These are phyloP conservation scores for Candolleomyces efflorescens DNA, from an alignment of 768 basidiomycete genomes.

Conservation along the genomic window DNA sequence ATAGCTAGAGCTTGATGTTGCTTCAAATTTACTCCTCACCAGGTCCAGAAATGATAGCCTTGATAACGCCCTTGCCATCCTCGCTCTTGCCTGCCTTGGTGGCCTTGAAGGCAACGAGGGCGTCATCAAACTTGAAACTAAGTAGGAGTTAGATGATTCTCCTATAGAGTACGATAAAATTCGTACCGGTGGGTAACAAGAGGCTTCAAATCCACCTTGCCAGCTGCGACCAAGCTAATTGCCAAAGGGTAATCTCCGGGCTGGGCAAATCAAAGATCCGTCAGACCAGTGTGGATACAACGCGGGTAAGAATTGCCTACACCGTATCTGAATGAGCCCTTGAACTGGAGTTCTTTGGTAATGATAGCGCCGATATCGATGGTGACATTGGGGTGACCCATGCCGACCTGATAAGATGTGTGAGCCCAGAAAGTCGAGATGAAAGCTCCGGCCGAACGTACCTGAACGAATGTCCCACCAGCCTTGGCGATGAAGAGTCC, in stretches of 20 bases:
- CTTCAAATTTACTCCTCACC: slow-evolving; percentile 21
- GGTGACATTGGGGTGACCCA: slow-evolving; percentile 73
- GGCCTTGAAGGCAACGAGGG: slow-evolving; percentile 75
- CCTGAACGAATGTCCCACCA: slow-evolving; percentile 75
- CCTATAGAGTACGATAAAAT: neutral
- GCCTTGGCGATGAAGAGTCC: slow-evolving; percentile 69
- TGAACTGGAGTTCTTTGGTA: slow-evolving; percentile 75
- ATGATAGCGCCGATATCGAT: slow-evolving; percentile 69
- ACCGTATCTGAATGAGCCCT: slow-evolving; percentile 92
- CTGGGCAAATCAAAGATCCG: slow-evolving; percentile 28
- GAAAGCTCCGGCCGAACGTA: slow-evolving; percentile 16
- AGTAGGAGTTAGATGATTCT: slow-evolving; percentile 5
- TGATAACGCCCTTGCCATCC: slow-evolving; percentile 87
- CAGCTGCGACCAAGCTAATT: slow-evolving; percentile 77
- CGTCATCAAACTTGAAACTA: slow-evolving; percentile 75
- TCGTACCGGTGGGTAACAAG: slow-evolving; percentile 81
- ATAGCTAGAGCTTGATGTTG: neutral
- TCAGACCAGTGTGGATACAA: neutral
- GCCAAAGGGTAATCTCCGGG: slow-evolving; percentile 84
- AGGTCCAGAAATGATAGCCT: slow-evolving; percentile 84
- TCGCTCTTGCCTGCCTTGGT: slow-evolving; percentile 76
- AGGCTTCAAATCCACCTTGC: slow-evolving; percentile 82
- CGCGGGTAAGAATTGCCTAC: slow-evolving; percentile 32
- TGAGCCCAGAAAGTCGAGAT: neutral
- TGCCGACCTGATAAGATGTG: slow-evolving; percentile 59